phyloP scores from a whole-genome alignment of 208 protist genomes.

The Acanthamoeba castellanii region DNA sequence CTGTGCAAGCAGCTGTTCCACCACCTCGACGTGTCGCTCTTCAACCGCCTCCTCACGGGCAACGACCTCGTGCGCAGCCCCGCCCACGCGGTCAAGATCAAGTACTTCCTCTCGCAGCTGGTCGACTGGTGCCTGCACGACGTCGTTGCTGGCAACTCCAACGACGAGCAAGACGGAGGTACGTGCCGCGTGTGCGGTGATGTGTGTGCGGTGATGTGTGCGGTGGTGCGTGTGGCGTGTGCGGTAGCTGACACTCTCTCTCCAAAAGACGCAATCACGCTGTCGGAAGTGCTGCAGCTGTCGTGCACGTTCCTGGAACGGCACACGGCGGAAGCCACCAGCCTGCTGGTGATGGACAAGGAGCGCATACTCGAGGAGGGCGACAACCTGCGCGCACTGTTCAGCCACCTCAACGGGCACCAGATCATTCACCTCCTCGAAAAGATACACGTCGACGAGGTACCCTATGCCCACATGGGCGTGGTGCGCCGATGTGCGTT shows the following conservation, averaged over 20 bases:
- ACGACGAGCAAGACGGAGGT: not conserved
- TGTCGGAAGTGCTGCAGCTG: not conserved
- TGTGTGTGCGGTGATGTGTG: not conserved
- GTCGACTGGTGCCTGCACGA: slow-evolving; percentile 36
- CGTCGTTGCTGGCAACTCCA: not conserved
- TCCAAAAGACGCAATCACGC: not conserved
- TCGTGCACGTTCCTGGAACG: not conserved
- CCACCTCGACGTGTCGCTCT: slow-evolving; percentile 44
- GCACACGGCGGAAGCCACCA: slow-evolving; percentile 34
- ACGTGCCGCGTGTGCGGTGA: not conserved
- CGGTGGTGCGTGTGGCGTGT: not conserved
- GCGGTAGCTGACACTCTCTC: not conserved
- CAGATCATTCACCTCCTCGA: slow-evolving; percentile 16
- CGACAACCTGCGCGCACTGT: not conserved
- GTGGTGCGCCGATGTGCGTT: not conserved
- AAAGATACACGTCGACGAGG: not conserved
- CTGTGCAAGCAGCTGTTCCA: slow-evolving; percentile 58
- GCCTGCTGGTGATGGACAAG: slow-evolving; percentile 62
- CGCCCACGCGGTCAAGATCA: slow-evolving; percentile 38
- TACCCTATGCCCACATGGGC: not conserved
- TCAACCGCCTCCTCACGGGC: not conserved
- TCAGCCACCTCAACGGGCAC: slow-evolving; percentile 24
- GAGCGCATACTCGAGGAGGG: not conserved
- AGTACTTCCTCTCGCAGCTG: slow-evolving; percentile 65
- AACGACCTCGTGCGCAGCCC: not conserved